These are phyloP conservation scores for Cystoderma amianthinum DNA, from an alignment of 768 basidiomycete species.

Conservation along the genomic window DNA sequence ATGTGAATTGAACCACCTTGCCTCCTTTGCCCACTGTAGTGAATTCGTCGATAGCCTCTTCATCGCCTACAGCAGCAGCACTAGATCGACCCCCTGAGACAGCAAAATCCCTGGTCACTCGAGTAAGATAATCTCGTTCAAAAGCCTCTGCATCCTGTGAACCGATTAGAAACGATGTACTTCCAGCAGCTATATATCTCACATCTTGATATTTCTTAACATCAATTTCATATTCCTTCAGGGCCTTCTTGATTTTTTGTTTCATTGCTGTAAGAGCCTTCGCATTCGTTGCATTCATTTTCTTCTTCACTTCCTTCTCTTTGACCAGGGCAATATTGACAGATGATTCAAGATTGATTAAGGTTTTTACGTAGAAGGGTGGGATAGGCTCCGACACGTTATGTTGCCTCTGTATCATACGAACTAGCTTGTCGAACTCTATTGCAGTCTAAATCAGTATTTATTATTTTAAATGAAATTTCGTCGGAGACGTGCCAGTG, in stretches of 20 bases:
- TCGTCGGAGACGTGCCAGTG: slow-evolving; percentile 50
- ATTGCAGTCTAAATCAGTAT: slow-evolving; percentile 6
- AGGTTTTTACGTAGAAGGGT: slow-evolving; percentile 75
- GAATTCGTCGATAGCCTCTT: slow-evolving; percentile 64
- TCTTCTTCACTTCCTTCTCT: slow-evolving; percentile 92
- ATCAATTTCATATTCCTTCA: slow-evolving; percentile 83
- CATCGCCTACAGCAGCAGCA: slow-evolving; percentile 28
- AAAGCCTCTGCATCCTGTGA: slow-evolving; percentile 84
- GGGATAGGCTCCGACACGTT: slow-evolving; percentile 84
- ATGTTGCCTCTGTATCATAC: slow-evolving; percentile 84
- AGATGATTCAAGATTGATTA: slow-evolving; percentile 68
- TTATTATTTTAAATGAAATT: slow-evolving; percentile 1
- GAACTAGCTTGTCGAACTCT: slow-evolving; percentile 96
- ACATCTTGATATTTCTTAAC: slow-evolving; percentile 78
- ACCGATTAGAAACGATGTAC: slow-evolving; percentile 1
- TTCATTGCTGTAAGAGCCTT: slow-evolving; percentile 97
- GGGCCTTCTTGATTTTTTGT: slow-evolving; percentile 90
- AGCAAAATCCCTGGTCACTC: slow-evolving; percentile 37
- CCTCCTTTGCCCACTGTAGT: slow-evolving; percentile 90
- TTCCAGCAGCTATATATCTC: slow-evolving; percentile 12
- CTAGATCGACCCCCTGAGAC: slow-evolving; percentile 13
- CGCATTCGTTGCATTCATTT: slow-evolving; percentile 91
- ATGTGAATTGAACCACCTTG: slow-evolving; percentile 71
- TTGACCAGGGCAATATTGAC: slow-evolving; percentile 68
- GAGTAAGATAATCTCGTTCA: slow-evolving; percentile 62